Evolutionary conservation across 192 early-diverging fungal genomes (phyloP), one percentile per base, ranked within the genome.

Genomic region (Gonapodya prolifera): DNA sequence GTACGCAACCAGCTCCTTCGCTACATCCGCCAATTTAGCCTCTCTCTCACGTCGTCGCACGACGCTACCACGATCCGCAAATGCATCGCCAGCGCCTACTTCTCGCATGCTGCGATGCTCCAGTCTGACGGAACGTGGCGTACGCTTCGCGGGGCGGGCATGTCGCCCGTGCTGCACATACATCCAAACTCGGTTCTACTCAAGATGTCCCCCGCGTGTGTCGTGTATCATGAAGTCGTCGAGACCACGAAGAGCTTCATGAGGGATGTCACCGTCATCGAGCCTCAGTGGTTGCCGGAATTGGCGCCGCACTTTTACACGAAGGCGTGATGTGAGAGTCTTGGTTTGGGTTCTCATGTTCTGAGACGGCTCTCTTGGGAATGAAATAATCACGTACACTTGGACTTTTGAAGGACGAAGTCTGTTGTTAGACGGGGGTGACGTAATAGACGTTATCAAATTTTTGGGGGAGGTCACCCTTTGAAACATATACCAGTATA

Each of bases 31-130:
- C 80, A 84, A 30, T 89, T 87, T 76, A 79, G 78, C 1, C 81
- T 84, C 17, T 78, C 69, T 0, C 77, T 83, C 45, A 36, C 74
- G 0, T 83, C 81, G 0, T 81, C 84, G 76, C 30, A 73, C 18
- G 82, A 78, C 13, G 87, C 87, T 34, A 84, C 80, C 30, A 79
- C 80, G 35, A 84, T 95, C 17, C 79, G 90, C 30, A 91, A 89
- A 77, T 94, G 92, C 76, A 84, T 95, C 17, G 83, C 88, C 0
- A 86, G 86, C 35, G 92, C 91, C 28, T 94, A 89, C 76, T 95
- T 95, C 82, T 80, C 88, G 1, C 88, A 93, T n/a, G 91, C 91
- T 2, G 92, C 92, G 0, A 85, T 83, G 79, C 86, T 90, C 75
- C 82, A 87, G 30, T 81, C 84, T 0, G 89, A 94, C 81, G 92